These are phyloP conservation scores for Penicillium hesseltinei DNA, from an alignment of 2,329 filamentous ascomycete genomes.

Conservation along the genomic window DNA sequence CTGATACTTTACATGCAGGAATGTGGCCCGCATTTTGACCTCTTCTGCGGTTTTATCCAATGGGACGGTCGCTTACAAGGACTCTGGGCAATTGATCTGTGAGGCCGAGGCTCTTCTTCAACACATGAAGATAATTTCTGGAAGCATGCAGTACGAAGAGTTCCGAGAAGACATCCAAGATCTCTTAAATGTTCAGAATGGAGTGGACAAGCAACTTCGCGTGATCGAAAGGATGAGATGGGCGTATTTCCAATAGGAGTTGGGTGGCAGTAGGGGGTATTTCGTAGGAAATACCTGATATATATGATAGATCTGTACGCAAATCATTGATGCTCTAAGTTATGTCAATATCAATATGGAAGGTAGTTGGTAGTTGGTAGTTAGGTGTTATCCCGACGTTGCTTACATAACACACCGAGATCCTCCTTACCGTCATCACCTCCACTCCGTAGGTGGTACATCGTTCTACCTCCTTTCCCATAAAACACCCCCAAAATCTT, in stretches of 20 bases:
- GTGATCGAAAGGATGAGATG: constrained; percentile 83
- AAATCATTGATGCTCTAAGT: neutral
- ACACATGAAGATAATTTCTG: constrained; percentile 66
- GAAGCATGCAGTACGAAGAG: constrained; percentile 72
- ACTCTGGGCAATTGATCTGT: constrained; percentile 84
- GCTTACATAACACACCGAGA: constrained; percentile 6
- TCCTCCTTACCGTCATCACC: constrained; percentile 18
- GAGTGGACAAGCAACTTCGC: constrained; percentile 72
- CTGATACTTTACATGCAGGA: constrained; percentile 45
- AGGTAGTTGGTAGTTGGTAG: too few species aligned
- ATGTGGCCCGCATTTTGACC: constrained; percentile 78
- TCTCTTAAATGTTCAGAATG: constrained; percentile 74
- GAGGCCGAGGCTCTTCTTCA: constrained; percentile 81
- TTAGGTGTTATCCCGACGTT: neutral
- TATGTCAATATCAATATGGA: too few species aligned
- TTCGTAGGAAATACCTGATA: neutral
- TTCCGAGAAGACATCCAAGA: constrained; percentile 88
- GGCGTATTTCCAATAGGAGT: constrained; percentile 77
- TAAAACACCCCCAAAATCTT: neutral
- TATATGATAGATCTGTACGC: too few species aligned
- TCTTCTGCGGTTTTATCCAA: constrained; percentile 64
- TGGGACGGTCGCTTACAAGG: constrained; percentile 81
- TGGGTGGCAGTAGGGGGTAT: too few species aligned
- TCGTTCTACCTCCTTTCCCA: constrained; percentile 6
- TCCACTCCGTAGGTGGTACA: constrained; percentile 7